These are phyloP conservation scores for Pleurostoma richardsiae DNA, from an alignment of 2,329 filamentous ascomycete genomes.

Conservation along the genomic window DNA sequence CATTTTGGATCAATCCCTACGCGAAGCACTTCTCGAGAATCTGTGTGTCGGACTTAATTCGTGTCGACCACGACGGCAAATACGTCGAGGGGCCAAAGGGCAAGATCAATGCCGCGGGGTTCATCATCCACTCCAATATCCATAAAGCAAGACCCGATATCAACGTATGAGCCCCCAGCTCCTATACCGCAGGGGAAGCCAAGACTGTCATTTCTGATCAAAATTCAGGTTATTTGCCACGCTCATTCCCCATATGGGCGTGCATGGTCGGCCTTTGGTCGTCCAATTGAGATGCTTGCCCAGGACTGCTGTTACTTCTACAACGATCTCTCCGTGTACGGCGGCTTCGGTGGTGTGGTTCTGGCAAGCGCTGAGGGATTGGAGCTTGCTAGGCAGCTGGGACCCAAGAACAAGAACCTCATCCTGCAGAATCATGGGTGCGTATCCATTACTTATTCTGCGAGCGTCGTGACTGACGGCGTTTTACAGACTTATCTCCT, in stretches of 20 bases:
- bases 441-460: neutral
- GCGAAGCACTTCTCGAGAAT: constrained; percentile 54
- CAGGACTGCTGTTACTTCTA: constrained; percentile 51
- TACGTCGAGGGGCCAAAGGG: constrained; percentile 25
- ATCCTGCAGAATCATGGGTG: constrained; percentile 1
- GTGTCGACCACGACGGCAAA: constrained; percentile 1
- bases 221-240: constrained; percentile 37
- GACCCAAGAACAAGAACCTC: constrained; percentile 1
- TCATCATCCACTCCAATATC: constrained; percentile 52
- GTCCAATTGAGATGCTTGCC: constrained; percentile 51
- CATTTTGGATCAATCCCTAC: constrained; percentile 59
- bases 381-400: neutral
- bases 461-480: neutral
- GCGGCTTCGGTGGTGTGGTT: constrained; percentile 58
- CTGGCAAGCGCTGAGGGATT: constrained; percentile 54
- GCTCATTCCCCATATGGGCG: constrained; percentile 50
- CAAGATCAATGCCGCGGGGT: constrained; percentile 39
- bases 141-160: constrained; percentile 51
- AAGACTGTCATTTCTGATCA: no score
- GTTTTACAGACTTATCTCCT: neutral
- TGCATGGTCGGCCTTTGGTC: constrained; percentile 50
- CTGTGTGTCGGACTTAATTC: constrained; percentile 34
- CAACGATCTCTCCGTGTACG: constrained; percentile 49
- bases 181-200: no score
- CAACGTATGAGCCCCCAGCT: constrained; percentile 24